phyloP scores from a whole-genome alignment of 805 yeast genomes.

The Candida insectorum region DNA sequence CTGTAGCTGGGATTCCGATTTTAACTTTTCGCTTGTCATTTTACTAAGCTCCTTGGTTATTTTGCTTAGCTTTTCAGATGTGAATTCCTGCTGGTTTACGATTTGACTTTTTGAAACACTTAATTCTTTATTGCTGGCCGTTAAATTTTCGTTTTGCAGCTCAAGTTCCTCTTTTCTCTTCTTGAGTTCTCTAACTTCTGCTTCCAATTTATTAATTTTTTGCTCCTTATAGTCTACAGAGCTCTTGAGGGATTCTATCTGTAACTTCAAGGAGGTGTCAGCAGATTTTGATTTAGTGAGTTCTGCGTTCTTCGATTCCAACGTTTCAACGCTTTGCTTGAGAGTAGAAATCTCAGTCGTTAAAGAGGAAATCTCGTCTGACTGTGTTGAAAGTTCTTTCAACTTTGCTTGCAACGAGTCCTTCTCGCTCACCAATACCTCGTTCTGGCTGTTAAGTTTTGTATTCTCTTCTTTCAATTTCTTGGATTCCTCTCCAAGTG shows the following conservation, averaged over 20 bases:
- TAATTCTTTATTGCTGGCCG: constrained; percentile 27
- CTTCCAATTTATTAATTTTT: constrained; percentile 34
- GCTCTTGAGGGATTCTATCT: constrained; percentile 44
- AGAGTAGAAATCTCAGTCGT: too few species aligned
- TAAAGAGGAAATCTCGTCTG: background rate
- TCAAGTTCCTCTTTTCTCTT: constrained; percentile 32
- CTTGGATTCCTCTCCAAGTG: constrained; percentile 4
- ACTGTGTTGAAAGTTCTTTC: background rate
- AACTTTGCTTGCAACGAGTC: background rate
- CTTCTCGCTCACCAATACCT: too few species aligned
- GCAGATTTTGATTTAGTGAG: constrained; percentile 26
- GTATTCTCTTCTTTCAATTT: constrained; percentile 31
- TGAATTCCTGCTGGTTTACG: constrained; percentile 40
- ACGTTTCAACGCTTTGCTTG: too few species aligned
- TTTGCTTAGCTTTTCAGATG: constrained; percentile 24
- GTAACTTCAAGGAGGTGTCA: constrained; percentile 47
- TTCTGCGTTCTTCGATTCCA: constrained; percentile 30
- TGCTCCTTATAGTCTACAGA: constrained; percentile 45
- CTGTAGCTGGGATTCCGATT: constrained; percentile 35
- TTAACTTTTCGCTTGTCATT: constrained; percentile 42
- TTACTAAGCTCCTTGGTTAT: constrained; percentile 37
- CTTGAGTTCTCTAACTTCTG: constrained; percentile 31
- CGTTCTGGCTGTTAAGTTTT: constrained; percentile 12
- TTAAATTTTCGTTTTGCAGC: constrained; percentile 1
- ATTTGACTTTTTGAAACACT: constrained; percentile 38